A percentile compares a stretch with the other conserved stretches of the same genome.
Conservation (phyloP, 2,329 filamentous ascomycete species). For the Hortaea werneckii region DNA sequence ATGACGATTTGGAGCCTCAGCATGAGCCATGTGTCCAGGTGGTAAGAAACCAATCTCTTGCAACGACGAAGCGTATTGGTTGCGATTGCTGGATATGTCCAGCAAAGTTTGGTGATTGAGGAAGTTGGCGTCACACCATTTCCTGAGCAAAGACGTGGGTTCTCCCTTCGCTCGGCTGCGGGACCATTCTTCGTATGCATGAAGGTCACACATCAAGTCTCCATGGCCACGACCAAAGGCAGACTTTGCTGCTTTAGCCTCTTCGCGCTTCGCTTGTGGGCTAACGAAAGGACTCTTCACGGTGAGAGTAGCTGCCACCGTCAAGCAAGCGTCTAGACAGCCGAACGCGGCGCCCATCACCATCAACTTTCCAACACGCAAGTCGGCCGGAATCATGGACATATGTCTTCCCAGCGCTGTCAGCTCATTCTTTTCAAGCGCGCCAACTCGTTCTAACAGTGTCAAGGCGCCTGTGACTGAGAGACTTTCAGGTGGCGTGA, state of each 20-base stretch:
- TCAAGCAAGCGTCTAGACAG: conserved; percentile 78
- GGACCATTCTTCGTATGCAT: conserved; percentile 75
- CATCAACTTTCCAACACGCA: conserved; percentile 88
- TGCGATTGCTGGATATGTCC: conserved; percentile 78
- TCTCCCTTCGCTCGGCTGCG: conserved; percentile 49
- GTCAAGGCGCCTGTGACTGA: conserved; percentile 79
- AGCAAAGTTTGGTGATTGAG: conserved; percentile 72
- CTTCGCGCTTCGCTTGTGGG: conserved; percentile 71
- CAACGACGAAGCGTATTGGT: conserved; percentile 76
- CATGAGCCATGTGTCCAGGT: conserved; percentile 17
- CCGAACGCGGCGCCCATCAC: conserved; percentile 91
- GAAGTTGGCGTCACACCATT: conserved; percentile 79
- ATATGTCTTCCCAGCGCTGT: conserved; percentile 87
- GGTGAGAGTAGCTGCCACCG: conserved; percentile 86
- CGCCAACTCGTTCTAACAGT: conserved; percentile 75
- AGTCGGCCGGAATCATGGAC: conserved; percentile 88
- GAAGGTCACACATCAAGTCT: conserved; percentile 77
- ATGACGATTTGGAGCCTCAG: conserved; percentile 36
- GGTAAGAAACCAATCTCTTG: conserved; percentile 71
- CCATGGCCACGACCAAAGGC: conserved; percentile 68
- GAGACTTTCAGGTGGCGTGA: conserved; percentile 76
- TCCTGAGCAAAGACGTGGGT: conserved; percentile 51
- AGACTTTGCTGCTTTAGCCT: conserved; percentile 65
- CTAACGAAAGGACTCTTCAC: conserved; percentile 78
- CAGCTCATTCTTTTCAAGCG: conserved; percentile 72